These are phyloP conservation scores for Hyparrhenia diplandra DNA, from an alignment of 176 grass and related monocot species.

Conservation along the genomic window DNA sequence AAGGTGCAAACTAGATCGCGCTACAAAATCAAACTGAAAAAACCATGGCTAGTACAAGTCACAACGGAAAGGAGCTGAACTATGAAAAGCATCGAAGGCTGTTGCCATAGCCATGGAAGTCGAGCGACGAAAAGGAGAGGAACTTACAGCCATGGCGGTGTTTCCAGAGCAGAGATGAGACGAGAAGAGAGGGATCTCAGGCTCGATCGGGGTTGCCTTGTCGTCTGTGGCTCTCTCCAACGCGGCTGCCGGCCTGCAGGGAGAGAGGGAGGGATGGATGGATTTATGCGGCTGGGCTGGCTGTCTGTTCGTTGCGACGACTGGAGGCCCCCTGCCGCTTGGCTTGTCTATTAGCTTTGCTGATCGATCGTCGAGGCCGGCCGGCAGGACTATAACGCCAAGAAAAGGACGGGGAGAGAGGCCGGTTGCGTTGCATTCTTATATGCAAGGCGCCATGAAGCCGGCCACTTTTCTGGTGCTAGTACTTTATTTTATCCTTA, in stretches of 20 bases:
- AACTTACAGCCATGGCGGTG: constrained; percentile 43
- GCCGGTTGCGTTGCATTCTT: constrained; percentile 12
- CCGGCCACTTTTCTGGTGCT: neutral
- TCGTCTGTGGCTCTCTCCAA: neutral
- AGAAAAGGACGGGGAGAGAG: constrained; percentile 1
- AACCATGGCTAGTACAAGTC: neutral
- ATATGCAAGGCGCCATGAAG: neutral
- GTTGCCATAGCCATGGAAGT: neutral
- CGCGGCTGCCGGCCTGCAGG: constrained; percentile 6
- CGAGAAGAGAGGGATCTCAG: neutral
- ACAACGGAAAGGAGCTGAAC: neutral
- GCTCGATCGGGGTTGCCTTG: neutral
- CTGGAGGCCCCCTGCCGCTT: neutral
- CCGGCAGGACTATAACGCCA: constrained; percentile 26
- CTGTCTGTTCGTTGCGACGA: neutral
- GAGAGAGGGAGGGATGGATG: neutral
- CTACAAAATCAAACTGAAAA: neutral
- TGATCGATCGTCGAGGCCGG: constrained; percentile 14
- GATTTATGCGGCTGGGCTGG: neutral
- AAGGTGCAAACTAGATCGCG: neutral
- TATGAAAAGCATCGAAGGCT: neutral
- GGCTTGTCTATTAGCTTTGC: neutral
- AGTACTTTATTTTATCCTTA: too few species aligned
- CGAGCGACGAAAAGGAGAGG: neutral
- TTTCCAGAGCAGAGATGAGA: neutral